These are phyloP conservation scores for Calonectria pteridis DNA, from an alignment of 2,329 filamentous ascomycete genomes.

Conservation along the genomic window DNA sequence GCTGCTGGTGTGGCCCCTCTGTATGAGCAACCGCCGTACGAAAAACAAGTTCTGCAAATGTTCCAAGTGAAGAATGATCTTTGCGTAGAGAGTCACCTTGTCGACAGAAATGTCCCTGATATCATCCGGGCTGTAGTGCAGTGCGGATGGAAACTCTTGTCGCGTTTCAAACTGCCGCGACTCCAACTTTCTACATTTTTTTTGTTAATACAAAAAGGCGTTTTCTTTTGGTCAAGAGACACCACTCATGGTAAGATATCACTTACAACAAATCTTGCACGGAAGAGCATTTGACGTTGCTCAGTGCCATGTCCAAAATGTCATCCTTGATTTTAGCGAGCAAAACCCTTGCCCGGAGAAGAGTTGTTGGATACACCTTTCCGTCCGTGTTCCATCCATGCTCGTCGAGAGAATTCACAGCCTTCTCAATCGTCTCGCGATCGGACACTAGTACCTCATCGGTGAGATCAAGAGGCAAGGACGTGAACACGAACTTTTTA, in stretches of 20 bases:
- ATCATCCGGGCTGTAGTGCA: not conserved
- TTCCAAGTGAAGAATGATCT: slow-evolving; percentile 54
- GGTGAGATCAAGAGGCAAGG: slow-evolving; percentile 54
- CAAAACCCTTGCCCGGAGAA: slow-evolving; percentile 6
- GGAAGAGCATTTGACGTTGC: not conserved
- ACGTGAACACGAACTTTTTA: slow-evolving; percentile 52
- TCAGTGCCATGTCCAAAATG: not conserved
- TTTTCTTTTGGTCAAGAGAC: too few relatives aligned
- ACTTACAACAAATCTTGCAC: not conserved
- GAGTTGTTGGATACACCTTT: slow-evolving; percentile 26
- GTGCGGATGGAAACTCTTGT: not conserved
- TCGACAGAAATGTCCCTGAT: not conserved
- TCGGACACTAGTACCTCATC: slow-evolving; percentile 52
- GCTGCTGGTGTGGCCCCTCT: slow-evolving; percentile 49
- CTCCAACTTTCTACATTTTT: not conserved
- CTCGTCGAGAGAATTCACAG: slow-evolving; percentile 43
- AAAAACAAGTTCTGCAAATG: slow-evolving; percentile 70
- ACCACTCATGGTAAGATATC: too few relatives aligned
- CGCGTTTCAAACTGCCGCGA: not conserved
- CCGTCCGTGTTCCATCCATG: slow-evolving; percentile 54
- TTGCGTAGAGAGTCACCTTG: not conserved
- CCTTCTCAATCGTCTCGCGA: slow-evolving; percentile 20
- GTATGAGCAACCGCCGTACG: slow-evolving; percentile 65
- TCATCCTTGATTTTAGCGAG: slow-evolving; percentile 6
- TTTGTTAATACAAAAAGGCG: not conserved